phyloP scores from a whole-genome alignment of 208 protist genomes.

The Leishmania major region DNA sequence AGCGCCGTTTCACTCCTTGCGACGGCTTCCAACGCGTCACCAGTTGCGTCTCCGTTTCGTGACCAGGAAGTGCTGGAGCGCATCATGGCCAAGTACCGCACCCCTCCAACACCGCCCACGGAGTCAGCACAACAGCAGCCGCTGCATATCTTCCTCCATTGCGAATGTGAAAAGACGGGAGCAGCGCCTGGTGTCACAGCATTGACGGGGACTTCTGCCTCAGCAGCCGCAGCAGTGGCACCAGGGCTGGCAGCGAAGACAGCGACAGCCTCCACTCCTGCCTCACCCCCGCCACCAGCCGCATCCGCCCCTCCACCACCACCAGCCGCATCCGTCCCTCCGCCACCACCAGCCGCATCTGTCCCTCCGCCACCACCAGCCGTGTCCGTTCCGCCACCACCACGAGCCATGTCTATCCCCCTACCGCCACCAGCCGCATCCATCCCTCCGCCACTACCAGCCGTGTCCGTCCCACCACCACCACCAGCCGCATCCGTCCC shows the following conservation, averaged over 20 bases:
- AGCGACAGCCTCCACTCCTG: not conserved
- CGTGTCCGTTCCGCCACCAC: not conserved
- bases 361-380: not conserved
- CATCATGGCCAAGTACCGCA: slow-evolving; percentile 33
- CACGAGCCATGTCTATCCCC: not conserved
- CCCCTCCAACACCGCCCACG: slow-evolving; percentile 6
- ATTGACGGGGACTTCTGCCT: not conserved
- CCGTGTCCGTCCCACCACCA: not conserved
- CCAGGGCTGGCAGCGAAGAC: not conserved
- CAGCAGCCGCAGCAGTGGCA: not conserved
- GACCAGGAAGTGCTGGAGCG: slow-evolving; percentile 45
- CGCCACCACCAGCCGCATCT: not conserved
- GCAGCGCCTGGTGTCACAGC: not conserved
- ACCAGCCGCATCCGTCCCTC: not conserved
- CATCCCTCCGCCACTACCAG: not conserved
- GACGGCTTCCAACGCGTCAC: not conserved
- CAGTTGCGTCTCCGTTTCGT: slow-evolving; percentile 30
- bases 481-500: slow-evolving; percentile 9
- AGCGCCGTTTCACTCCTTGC: slow-evolving; percentile 16
- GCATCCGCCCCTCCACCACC: not conserved
- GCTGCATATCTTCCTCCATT: slow-evolving; percentile 44
- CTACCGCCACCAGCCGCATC: not conserved
- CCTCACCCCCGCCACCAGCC: not conserved
- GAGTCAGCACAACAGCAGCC: slow-evolving; percentile 10
- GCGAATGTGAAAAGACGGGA: slow-evolving; percentile 12